Percentiles rank a stretch among this genome's conserved stretches.
Conservation (phyloP, 2,329 filamentous ascomycete genomes). For the Lachnellula cervina region DNA sequence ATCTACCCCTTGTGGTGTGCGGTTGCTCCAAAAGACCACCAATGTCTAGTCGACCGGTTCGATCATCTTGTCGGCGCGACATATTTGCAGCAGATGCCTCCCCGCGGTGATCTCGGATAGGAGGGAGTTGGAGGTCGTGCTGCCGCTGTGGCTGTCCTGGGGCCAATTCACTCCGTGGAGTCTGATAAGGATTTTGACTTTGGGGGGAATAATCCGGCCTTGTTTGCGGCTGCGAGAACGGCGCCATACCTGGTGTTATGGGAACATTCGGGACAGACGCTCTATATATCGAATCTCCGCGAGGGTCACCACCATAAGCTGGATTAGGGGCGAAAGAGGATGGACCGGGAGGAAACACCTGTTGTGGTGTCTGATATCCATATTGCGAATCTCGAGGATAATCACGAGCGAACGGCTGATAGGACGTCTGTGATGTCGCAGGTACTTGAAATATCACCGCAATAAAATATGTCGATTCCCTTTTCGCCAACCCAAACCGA, state of each 20-base stretch:
- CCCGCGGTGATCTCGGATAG: slow-evolving; percentile 36
- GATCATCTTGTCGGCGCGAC: slow-evolving; percentile 42
- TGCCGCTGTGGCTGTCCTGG: slow-evolving; percentile 30
- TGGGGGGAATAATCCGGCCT: slow-evolving; percentile 39
- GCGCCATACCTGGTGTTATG: slow-evolving; percentile 37
- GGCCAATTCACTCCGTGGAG: slow-evolving; percentile 48
- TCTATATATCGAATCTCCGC: slow-evolving; percentile 25
- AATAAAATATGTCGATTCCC: slow-evolving; percentile 59
- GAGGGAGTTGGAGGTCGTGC: slow-evolving; percentile 37
- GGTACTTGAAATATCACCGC: slow-evolving; percentile 37
- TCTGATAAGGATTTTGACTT: slow-evolving; percentile 42
- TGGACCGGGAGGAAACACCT: slow-evolving; percentile 19
- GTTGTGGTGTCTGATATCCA: slow-evolving; percentile 26
- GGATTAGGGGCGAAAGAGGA: slow-evolving; percentile 22
- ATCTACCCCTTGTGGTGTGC: not conserved
- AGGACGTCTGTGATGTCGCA: slow-evolving; percentile 22
- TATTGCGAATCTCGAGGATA: slow-evolving; percentile 29
- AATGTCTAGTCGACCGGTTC: slow-evolving; percentile 53
- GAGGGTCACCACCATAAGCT: slow-evolving; percentile 20
- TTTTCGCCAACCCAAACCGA: slow-evolving; percentile 53
- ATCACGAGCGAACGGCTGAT: slow-evolving; percentile 26
- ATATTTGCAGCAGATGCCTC: slow-evolving; percentile 24
- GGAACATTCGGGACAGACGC: slow-evolving; percentile 18
- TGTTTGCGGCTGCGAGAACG: slow-evolving; percentile 43
- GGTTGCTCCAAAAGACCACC: slow-evolving; percentile 57